Base-by-base conservation (phyloP, 768 basidiomycete species). In the Lentinula edodes region DNA sequence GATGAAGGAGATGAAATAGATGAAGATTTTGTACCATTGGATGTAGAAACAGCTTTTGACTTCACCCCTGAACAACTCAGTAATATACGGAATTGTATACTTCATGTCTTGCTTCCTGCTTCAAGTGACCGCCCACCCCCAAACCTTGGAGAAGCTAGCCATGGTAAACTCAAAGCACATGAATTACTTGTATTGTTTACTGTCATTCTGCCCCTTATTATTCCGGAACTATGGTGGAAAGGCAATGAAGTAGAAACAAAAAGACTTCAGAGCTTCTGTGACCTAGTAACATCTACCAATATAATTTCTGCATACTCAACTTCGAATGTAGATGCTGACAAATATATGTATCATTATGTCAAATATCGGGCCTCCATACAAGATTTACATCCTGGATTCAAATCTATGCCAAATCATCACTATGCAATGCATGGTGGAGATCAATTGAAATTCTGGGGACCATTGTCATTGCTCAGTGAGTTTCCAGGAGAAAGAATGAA, bases 91-190 rank as follows among this genome's bases (percentile, higher is more conserved):
- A 45, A 51, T 13, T 51, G 50, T 54, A 57, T 48, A 23, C 35
- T 18, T 36, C 35, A 23, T 54, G 57, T 56, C 28, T 20, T 41
- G 18, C 28, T 70, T 16, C 69, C 69, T 3, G 57, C 63, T 5
- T 66, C 61, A 52, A 54, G 64, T 8, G 45, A 59, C 13, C 55
- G 63, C 13, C 65, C 56, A 15, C 69, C 67, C 35, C 52, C 32
- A 10, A 68, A 70, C 54, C 62, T 65, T 50, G 65, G 68, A 36
- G 61, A 67, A 43, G 35, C 43, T 4, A 53, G 23, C 23, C 66
- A 67, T 51, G 68, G 65, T 58, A 67, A 67, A 56, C 56, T 69
- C 18, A 67, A 67, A 54, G 66, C 67, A 13, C 65, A 63, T 34
- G 61, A 67, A 55, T 58, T 51, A 51, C 54, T 63, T 41, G 63